Conservation (phyloP, 108 stramenopile species). For the Nitzschia inconspicua region DNA sequence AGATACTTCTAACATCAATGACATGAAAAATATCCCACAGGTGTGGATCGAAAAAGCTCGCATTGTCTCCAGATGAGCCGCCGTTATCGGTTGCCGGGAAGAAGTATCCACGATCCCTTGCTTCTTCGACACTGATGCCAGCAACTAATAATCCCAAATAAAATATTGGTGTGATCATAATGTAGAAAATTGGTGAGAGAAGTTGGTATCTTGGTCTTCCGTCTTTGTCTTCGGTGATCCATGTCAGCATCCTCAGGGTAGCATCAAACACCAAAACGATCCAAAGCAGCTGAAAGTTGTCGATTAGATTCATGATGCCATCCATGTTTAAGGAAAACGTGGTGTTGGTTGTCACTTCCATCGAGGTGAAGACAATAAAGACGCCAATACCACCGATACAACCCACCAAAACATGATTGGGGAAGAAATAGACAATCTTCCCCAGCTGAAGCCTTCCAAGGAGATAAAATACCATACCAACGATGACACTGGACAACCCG, state of each 20-base stretch:
- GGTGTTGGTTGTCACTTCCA: constrained; percentile 66
- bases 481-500: constrained; percentile 60
- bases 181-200: constrained; percentile 62
- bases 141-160: constrained; percentile 32
- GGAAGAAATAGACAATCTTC: constrained; percentile 75
- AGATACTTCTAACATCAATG: constrained; percentile 41
- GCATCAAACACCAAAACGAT: constrained; percentile 59
- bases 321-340: constrained; percentile 34
- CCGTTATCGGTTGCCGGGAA: constrained; percentile 43
- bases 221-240: constrained; percentile 28
- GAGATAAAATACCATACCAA: constrained; percentile 66
- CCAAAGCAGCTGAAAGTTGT: constrained; percentile 38
- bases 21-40: constrained; percentile 46
- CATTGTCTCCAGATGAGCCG: neutral
- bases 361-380: constrained; percentile 59
- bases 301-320: constrained; percentile 20
- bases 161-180: constrained; percentile 59
- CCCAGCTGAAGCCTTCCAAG: constrained; percentile 72
- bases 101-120: constrained; percentile 43
- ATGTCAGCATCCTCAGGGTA: constrained; percentile 48
- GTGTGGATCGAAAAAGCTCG: constrained; percentile 6
- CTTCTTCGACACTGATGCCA: constrained; percentile 25
- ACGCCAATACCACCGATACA: constrained; percentile 87
- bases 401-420: constrained; percentile 79
- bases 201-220: constrained; percentile 47